These are phyloP conservation scores for Secale cereale DNA, from an alignment of 176 grass and related monocot genomes.

Conservation along the genomic window DNA sequence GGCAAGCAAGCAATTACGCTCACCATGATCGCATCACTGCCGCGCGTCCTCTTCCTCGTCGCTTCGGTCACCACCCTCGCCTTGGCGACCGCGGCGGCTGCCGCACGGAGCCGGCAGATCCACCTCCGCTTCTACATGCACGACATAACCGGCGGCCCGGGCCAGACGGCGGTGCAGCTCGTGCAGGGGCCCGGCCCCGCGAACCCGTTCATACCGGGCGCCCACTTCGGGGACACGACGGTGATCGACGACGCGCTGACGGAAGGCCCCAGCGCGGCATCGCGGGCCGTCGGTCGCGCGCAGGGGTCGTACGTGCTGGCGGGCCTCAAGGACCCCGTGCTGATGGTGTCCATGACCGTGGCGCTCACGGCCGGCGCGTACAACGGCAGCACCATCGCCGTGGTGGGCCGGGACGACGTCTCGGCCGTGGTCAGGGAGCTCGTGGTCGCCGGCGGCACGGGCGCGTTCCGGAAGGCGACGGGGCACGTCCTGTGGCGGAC, in stretches of 20 bases:
- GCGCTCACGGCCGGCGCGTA: constrained; percentile 12
- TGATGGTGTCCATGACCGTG: constrained; percentile 29
- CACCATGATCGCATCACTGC: not conserved
- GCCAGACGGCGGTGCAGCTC: constrained; percentile 41
- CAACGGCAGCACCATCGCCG: constrained; percentile 37
- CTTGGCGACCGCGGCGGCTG: not conserved
- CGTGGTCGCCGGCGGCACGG: constrained; percentile 39
- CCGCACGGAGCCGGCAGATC: not conserved
- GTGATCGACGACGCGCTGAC: constrained; percentile 47
- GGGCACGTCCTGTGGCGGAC: constrained; percentile 39
- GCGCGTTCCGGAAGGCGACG: constrained; percentile 32
- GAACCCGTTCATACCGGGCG: constrained; percentile 23
- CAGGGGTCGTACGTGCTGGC: constrained; percentile 34
- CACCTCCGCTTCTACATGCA: constrained; percentile 53
- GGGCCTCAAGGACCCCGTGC: not conserved
- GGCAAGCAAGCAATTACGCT: not conserved
- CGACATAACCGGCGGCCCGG: constrained; percentile 29
- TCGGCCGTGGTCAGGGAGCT: constrained; percentile 26
- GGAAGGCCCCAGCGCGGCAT: constrained; percentile 20
- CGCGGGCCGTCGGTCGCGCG: constrained; percentile 30
- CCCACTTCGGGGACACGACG: constrained; percentile 43
- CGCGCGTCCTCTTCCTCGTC: constrained; percentile 1
- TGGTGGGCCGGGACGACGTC: constrained; percentile 28
- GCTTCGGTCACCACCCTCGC: not conserved
- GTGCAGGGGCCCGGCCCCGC: not conserved